Evolutionary conservation across 768 basidiomycete species (phyloP).

Genomic region (Leccinum incarnatum): DNA sequence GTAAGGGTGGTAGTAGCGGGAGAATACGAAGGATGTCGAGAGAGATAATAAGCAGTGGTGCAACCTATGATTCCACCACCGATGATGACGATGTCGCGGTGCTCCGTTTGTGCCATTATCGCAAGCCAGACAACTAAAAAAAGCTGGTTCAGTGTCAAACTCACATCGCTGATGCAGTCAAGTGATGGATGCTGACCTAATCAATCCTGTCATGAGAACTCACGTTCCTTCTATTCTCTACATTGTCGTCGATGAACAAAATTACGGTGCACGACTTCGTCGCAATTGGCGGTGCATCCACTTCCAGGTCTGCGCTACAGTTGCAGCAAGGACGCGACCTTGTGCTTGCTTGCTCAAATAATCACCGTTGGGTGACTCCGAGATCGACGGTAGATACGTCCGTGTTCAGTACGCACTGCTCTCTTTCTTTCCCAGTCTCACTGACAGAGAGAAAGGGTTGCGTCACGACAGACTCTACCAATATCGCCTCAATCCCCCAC

Average conservation of each 20-base stretch:
- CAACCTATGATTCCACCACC: constrained; percentile 88
- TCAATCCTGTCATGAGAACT: background rate
- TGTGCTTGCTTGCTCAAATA: constrained; percentile 12
- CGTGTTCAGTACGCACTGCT: constrained; percentile 22
- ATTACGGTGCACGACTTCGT: constrained; percentile 26
- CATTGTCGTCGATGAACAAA: background rate
- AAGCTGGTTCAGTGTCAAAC: background rate
- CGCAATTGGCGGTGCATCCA: background rate
- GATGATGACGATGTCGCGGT: constrained; percentile 61
- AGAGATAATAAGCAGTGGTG: constrained; percentile 78
- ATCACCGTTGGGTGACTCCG: constrained; percentile 21
- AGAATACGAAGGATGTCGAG: constrained; percentile 51
- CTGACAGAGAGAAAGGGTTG: constrained; percentile 20
- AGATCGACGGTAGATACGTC: constrained; percentile 10
- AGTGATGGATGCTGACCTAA: background rate
- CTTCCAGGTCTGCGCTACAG: background rate
- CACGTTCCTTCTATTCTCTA: too few relatives aligned
- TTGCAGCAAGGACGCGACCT: constrained; percentile 24
- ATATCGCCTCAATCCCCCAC: constrained; percentile 23
- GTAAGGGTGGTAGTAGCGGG: constrained; percentile 45
- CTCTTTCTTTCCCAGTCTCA: background rate
- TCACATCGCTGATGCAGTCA: background rate
- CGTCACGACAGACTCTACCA: constrained; percentile 19
- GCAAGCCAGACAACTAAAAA: background rate
- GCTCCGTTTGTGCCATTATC: constrained; percentile 17